Conservation (phyloP, 495 filamentous ascomycete species). For the Aspergillus taichungensis region DNA sequence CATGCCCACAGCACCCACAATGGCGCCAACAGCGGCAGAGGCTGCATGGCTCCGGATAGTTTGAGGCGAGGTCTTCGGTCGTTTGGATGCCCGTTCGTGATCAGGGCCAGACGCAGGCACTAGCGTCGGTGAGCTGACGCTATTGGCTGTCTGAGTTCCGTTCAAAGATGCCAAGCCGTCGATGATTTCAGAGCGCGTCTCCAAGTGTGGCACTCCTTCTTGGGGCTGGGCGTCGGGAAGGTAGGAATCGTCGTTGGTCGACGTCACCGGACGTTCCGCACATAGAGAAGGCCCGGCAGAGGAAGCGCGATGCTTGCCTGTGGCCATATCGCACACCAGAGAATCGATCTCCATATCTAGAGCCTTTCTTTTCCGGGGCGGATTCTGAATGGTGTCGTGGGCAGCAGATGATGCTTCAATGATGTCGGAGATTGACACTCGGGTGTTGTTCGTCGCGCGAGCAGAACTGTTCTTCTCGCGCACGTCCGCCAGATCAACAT, state of each 20-base stretch:
- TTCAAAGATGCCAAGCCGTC: not conserved
- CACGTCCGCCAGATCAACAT: no score
- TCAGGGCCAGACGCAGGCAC: not conserved
- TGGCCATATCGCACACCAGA: not conserved
- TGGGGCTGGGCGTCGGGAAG: not conserved
- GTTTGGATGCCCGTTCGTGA: slow-evolving; percentile 23
- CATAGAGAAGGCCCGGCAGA: not conserved
- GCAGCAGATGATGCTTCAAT: slow-evolving; percentile 4
- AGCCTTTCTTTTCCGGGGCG: slow-evolving; percentile 26
- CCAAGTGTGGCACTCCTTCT: no score
- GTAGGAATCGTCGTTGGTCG: no score
- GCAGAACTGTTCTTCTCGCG: no score
- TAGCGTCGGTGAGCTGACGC: slow-evolving; percentile 5
- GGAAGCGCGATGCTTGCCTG: not conserved
- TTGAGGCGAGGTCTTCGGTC: slow-evolving; percentile 17
- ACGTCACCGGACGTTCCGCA: no score
- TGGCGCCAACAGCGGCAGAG: slow-evolving; percentile 34
- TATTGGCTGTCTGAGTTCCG: not conserved
- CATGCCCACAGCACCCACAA: slow-evolving; percentile 41
- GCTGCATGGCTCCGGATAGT: slow-evolving; percentile 30
- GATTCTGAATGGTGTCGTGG: not conserved
- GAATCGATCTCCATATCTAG: slow-evolving; percentile 20
- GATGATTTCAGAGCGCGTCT: no score
- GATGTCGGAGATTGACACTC: slow-evolving; percentile 9
- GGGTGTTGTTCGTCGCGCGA: not conserved